These are phyloP conservation scores for Funneliformis mosseae DNA, from an alignment of 192 early-diverging fungal species.

Conservation along the genomic window DNA sequence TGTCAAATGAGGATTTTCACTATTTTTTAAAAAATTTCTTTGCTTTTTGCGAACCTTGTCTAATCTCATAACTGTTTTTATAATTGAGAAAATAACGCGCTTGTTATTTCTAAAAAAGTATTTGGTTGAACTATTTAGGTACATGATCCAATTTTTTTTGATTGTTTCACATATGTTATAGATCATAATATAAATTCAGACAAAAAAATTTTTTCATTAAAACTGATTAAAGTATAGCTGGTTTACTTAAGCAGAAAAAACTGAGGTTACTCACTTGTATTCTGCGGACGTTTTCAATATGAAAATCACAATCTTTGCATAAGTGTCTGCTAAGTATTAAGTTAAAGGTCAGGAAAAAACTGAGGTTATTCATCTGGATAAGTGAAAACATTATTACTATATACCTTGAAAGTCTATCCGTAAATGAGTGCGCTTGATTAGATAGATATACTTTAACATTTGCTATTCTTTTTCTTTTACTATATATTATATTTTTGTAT, in stretches of 20 bases:
- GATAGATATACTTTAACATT: slow-evolving; percentile 35
- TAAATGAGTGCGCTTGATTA: slow-evolving; percentile 21
- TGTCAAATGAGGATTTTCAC: not conserved
- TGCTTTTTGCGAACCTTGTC: not conserved
- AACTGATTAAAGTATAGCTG: not conserved
- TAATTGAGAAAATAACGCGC: too few relatives aligned
- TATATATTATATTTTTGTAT: slow-evolving; percentile 6
- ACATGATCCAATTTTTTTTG: too few relatives aligned
- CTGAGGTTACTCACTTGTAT: not conserved
- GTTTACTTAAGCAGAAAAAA: not conserved
- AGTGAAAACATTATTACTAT: slow-evolving; percentile 27
- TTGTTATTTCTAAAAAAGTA: too few relatives aligned
- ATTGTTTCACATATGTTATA: too few relatives aligned
- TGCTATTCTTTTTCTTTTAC: slow-evolving; percentile 25
- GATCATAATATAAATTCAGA: too few relatives aligned
- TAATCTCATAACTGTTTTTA: too few relatives aligned
- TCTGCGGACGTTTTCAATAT: not conserved
- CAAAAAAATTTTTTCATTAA: too few relatives aligned
- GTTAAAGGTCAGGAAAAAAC: slow-evolving; percentile 5
- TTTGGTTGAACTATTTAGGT: too few relatives aligned
- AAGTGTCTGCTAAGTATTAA: not conserved
- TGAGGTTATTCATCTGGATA: slow-evolving; percentile 15
- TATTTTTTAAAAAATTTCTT: slow-evolving; percentile 7
- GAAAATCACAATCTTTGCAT: not conserved
- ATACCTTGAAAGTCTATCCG: slow-evolving; percentile 23